Conservation (phyloP, 371 early-diverging fungal genomes). For the Mortierella sp. region DNA sequence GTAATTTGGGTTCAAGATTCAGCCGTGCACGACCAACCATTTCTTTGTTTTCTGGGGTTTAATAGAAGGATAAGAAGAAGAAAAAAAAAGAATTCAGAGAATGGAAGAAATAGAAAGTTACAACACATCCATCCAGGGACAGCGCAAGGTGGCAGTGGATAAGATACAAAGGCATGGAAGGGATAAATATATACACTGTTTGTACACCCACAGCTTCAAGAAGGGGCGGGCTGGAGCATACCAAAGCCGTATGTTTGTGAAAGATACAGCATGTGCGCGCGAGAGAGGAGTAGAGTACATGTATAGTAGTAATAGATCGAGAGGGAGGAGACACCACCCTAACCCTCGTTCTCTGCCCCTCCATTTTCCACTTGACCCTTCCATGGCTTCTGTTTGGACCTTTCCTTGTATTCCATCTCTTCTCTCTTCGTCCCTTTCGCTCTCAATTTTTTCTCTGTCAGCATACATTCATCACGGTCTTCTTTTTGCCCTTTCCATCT, state of each 20-base stretch:
- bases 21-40: not conserved
- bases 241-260: no score
- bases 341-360: not conserved
- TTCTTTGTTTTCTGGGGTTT: not conserved
- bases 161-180: no score
- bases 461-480: not conserved
- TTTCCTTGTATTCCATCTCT: not conserved
- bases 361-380: not conserved
- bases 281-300: not conserved
- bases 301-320: not conserved
- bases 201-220: no score
- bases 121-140: no score
- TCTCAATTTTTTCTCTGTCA: not conserved
- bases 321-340: not conserved
- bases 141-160: no score
- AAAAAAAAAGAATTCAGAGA: not conserved
- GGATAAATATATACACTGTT: no score
- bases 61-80: no score
- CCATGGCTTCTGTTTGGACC: not conserved
- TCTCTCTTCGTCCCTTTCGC: not conserved
- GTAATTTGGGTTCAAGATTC: slow-evolving; percentile 1
- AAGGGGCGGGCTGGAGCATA: no score
- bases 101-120: not conserved
- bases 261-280: no score
- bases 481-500: slow-evolving; percentile 2